Evolutionary conservation across 2,329 filamentous ascomycete species (phyloP).

Genomic region (Verticillium longisporum): DNA sequence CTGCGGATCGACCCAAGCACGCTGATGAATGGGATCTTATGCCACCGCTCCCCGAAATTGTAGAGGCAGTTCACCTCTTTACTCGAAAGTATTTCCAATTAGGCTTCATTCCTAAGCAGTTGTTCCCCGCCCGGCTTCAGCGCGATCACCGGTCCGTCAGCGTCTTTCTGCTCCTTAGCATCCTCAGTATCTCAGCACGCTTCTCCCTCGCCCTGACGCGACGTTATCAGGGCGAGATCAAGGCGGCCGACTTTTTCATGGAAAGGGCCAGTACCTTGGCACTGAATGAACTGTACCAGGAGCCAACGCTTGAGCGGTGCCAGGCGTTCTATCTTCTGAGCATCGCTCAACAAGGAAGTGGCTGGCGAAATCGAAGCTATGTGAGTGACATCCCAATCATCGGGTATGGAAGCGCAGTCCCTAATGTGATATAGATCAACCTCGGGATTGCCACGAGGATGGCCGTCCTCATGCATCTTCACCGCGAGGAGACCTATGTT

Average conservation of each 20-base stretch:
- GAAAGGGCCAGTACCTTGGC: constrained; percentile 41
- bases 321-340: constrained; percentile 54
- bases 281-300: constrained; percentile 41
- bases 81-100: constrained; percentile 52
- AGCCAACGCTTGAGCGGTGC: constrained; percentile 46
- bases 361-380: constrained; percentile 44
- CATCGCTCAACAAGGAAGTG: constrained; percentile 52
- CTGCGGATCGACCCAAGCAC: constrained; percentile 13
- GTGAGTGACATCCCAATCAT: constrained; percentile 25
- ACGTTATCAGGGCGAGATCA: constrained; percentile 43
- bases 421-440: constrained; percentile 36
- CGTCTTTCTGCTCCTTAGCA: constrained; percentile 46
- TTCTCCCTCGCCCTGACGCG: constrained; percentile 41
- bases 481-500: constrained; percentile 48
- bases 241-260: constrained; percentile 47
- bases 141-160: constrained; percentile 41
- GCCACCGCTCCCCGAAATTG: constrained; percentile 39
- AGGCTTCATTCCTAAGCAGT: constrained; percentile 49
- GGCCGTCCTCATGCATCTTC: constrained; percentile 47
- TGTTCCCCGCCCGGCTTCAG: constrained; percentile 39
- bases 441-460: constrained; percentile 50
- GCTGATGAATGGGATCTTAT: constrained; percentile 42
- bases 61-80: constrained; percentile 47
- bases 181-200: constrained; percentile 50
- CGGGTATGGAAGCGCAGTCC: not conserved